These are phyloP conservation scores for Pseudonitzschia delicatissima DNA, from an alignment of 108 stramenopile genomes.

Conservation along the genomic window DNA sequence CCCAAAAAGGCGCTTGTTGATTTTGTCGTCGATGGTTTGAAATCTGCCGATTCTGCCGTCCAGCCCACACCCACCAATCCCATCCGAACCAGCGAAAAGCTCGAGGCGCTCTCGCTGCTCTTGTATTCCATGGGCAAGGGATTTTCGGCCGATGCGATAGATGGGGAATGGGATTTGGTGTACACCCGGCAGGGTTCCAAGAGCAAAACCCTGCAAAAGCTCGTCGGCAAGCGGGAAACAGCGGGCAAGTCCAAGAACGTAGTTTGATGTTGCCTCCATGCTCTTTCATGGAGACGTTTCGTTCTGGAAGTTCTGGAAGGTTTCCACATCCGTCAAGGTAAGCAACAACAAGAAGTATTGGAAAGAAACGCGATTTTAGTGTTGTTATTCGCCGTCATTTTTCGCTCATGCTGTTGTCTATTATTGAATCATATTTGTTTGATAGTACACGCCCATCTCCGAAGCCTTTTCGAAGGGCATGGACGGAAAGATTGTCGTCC, in stretches of 20 bases:
- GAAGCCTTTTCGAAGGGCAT: conserved; percentile 18
- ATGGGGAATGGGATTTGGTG: conserved; percentile 48
- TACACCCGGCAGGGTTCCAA: conserved; percentile 29
- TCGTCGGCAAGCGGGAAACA: conserved; percentile 26
- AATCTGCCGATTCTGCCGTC: not conserved
- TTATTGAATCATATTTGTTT: not conserved
- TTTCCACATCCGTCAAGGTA: conserved; percentile 19
- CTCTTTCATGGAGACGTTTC: conserved; percentile 27
- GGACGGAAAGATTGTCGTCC: conserved; percentile 41
- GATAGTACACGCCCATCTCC: conserved; percentile 16
- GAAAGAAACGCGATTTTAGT: not conserved
- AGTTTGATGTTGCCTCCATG: conserved; percentile 29
- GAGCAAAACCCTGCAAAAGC: conserved; percentile 39
- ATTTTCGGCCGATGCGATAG: conserved; percentile 40
- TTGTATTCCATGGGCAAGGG: conserved; percentile 43
- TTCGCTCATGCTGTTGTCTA: not conserved
- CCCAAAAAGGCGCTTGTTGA: conserved; percentile 37
- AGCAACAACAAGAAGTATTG: not conserved
- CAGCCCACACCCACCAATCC: not conserved
- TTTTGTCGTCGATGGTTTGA: conserved; percentile 18
- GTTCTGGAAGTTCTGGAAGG: conserved; percentile 15
- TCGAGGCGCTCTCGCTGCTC: conserved; percentile 25
- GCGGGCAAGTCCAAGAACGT: conserved; percentile 24
- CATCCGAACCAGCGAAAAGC: conserved; percentile 5
- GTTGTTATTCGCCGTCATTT: not conserved